Conservation (phyloP, 208 protist species). For the Wallacemonas sp. region DNA sequence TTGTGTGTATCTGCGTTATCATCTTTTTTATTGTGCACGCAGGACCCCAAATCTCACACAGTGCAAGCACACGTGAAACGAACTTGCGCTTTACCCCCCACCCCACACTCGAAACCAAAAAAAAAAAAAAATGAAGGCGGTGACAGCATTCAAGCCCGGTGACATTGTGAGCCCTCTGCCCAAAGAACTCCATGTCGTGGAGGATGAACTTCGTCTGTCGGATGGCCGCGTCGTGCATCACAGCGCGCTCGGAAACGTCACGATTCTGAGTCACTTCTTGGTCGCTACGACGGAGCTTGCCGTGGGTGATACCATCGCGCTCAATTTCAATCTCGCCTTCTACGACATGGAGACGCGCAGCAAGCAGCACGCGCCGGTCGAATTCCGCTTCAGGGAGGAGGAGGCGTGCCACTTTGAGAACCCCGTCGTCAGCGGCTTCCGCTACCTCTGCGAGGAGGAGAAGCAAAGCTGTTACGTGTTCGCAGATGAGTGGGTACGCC, state of each 20-base stretch:
- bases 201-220: constrained; percentile 47
- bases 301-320: constrained; percentile 41
- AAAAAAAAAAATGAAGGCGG: constrained; percentile 43
- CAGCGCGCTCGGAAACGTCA: constrained; percentile 61
- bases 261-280: constrained; percentile 79
- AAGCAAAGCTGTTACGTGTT: constrained; percentile 70
- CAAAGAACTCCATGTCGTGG: constrained; percentile 30
- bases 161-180: constrained; percentile 74
- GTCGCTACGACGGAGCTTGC: constrained; percentile 48
- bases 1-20: too few relatives aligned
- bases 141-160: constrained; percentile 34
- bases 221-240: constrained; percentile 49
- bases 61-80: too few relatives aligned
- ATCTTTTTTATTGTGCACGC: too few relatives aligned
- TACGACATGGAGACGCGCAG: constrained; percentile 46
- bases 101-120: not conserved
- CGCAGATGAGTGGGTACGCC: constrained; percentile 79
- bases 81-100: too few relatives aligned
- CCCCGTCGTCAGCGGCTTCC: constrained; percentile 52
- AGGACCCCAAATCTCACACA: too few relatives aligned
- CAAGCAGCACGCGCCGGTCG: not conserved
- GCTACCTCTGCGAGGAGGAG: constrained; percentile 50
- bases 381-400: constrained; percentile 11
- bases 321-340: constrained; percentile 73
- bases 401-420: constrained; percentile 22